Evolutionary conservation across 148 eudicot genomes (phyloP).

Genomic region (Rheum nobile): DNA sequence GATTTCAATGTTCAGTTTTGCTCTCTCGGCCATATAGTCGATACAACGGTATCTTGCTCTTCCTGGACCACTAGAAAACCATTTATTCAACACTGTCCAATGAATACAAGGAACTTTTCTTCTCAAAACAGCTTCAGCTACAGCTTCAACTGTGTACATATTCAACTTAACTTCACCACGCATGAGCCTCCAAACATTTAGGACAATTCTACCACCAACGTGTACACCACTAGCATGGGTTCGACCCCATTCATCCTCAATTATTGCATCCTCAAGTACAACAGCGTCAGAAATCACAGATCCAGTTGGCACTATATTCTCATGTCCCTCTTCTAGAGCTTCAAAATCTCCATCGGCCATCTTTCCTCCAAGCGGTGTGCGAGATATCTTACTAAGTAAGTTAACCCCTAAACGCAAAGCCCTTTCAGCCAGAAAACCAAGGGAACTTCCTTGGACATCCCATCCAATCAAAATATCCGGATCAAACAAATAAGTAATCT

Average conservation of each 20-base stretch:
- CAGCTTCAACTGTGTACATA: constrained; percentile 81
- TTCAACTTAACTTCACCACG: constrained; percentile 75
- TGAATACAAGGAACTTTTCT: constrained; percentile 59
- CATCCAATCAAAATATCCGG: constrained; percentile 90
- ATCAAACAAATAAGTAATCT: constrained; percentile 34
- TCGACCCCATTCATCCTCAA: constrained; percentile 98
- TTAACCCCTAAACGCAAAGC: constrained; percentile 59
- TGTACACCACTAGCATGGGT: constrained; percentile 95
- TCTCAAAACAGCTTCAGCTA: constrained; percentile 78
- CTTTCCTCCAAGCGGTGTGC: constrained; percentile 48
- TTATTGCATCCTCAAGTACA: constrained; percentile 37
- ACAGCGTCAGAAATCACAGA: constrained; percentile 36
- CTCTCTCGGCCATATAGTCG: constrained; percentile 46
- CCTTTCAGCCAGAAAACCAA: constrained; percentile 93
- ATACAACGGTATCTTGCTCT: constrained; percentile 75
- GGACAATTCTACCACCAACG: constrained; percentile 85
- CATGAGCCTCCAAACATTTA: constrained; percentile 84
- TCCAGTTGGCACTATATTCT: constrained; percentile 29
- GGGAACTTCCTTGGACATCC: constrained; percentile 89
- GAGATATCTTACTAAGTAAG: constrained; percentile 67
- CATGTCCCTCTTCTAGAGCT: constrained; percentile 25
- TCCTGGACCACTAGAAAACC: constrained; percentile 86
- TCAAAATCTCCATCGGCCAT: constrained; percentile 24
- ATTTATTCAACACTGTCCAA: constrained; percentile 45
- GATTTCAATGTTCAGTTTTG: constrained; percentile 63